A percentile compares a stretch with the other conserved stretches of the same genome.
These are phyloP conservation scores for Kwoniella dendrophila DNA, from an alignment of 768 basidiomycete species.

Conservation along the genomic window DNA sequence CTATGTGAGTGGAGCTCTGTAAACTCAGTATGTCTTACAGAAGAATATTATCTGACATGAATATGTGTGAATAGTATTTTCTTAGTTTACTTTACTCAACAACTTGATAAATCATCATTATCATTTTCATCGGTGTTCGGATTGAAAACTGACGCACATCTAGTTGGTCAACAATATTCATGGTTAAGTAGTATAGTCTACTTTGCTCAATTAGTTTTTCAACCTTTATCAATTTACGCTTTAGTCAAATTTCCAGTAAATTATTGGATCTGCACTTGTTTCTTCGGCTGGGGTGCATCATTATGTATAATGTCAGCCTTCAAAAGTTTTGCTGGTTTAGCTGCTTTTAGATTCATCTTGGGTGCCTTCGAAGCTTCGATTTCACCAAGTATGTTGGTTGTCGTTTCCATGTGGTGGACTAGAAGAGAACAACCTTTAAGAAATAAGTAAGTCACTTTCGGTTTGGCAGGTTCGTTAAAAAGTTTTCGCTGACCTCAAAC, in stretches of 20 bases:
- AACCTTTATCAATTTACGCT: slow-evolving; percentile 26
- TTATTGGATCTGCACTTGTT: slow-evolving; percentile 55
- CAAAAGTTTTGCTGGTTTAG: slow-evolving; percentile 58
- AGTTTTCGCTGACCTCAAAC: not conserved
- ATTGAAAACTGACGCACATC: slow-evolving; percentile 53
- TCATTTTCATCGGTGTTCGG: slow-evolving; percentile 62
- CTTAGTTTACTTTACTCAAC: slow-evolving; percentile 12
- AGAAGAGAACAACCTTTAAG: slow-evolving; percentile 61
- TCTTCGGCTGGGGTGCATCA: slow-evolving; percentile 59
- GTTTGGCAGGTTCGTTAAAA: not conserved
- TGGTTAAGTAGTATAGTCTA: slow-evolving; percentile 45
- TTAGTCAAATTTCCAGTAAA: slow-evolving; percentile 34
- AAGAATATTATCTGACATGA: not conserved
- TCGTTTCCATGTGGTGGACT: slow-evolving; percentile 61
- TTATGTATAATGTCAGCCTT: slow-evolving; percentile 58
- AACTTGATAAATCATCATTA: slow-evolving; percentile 58
- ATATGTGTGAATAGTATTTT: not conserved
- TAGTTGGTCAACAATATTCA: slow-evolving; percentile 52
- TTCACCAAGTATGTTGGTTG: slow-evolving; percentile 60
- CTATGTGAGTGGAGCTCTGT: not conserved
- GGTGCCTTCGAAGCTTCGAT: slow-evolving; percentile 63
- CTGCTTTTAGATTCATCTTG: slow-evolving; percentile 60
- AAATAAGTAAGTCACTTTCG: slow-evolving; percentile 25
- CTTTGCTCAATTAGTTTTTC: slow-evolving; percentile 42
- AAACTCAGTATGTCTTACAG: too few species aligned